These are phyloP conservation scores for Corchorus capsularis DNA, from an alignment of 345 rosid genomes.

Conservation along the genomic window DNA sequence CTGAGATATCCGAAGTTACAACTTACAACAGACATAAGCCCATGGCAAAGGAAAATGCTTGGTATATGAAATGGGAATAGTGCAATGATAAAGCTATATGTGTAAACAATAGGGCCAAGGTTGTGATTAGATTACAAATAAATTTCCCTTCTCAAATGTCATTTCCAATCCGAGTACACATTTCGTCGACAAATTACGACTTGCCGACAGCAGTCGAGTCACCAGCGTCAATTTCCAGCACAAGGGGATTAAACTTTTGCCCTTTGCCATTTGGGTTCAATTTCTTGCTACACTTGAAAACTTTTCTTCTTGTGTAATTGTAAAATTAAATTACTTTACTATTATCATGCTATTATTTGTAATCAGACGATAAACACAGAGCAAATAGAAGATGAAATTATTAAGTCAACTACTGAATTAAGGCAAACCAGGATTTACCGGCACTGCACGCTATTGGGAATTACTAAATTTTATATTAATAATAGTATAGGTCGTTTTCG, in stretches of 20 bases:
- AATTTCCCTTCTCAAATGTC: background rate
- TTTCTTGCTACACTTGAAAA: background rate
- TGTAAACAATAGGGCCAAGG: background rate
- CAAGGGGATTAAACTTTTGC: background rate
- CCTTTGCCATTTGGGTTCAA: background rate
- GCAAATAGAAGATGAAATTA: too few relatives aligned
- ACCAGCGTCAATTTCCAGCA: background rate
- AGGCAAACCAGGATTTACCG: background rate
- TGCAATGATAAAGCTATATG: too few relatives aligned
- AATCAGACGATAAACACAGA: too few relatives aligned
- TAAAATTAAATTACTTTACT: too few relatives aligned
- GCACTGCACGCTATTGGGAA: background rate
- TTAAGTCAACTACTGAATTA: too few relatives aligned
- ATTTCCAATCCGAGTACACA: background rate
- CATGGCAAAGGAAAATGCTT: background rate
- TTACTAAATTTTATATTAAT: too few relatives aligned
- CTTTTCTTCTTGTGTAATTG: background rate
- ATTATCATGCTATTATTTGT: too few relatives aligned
- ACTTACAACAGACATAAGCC: background rate
- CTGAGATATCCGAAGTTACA: too few relatives aligned
- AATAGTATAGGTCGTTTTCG: background rate
- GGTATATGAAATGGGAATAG: background rate
- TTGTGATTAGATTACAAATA: background rate
- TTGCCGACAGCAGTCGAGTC: constrained; percentile 13
- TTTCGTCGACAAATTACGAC: constrained; percentile 10